Base-by-base conservation (phyloP, 2,329 filamentous ascomycete genomes). In the Xylariaceae sp. region DNA sequence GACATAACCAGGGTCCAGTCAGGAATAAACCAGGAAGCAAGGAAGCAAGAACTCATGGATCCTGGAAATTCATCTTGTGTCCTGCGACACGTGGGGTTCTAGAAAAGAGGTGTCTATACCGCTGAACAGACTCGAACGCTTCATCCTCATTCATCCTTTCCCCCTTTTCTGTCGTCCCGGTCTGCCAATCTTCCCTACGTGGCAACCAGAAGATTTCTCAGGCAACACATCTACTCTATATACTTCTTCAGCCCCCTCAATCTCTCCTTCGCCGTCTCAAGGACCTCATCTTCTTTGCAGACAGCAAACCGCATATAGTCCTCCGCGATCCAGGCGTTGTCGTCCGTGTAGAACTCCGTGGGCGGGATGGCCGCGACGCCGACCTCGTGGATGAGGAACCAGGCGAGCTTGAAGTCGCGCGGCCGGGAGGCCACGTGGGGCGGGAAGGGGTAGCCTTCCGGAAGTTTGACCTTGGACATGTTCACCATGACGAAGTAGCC, bases 401-500 rank as follows among this genome's bases (percentile, higher is more conserved):
- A 98, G 24, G 81, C 79, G 32, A 98, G 76, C 71, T 94, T 87
- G 68, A 97, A 98, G 62, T 98, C 92, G 19, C 92, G 74, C 16
- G 92, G 88, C 2, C 92, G 78, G 56, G 73, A 81, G 11, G 85
- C 86, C 24, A 98, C 90, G 59, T 96, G 88, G 1, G 82, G 72
- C 18, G 92, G 92, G 70, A 97, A 97, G 0, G 83, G 76, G 62
- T 97, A 98, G 59, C 81, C 81, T 4, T 73, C 74, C 0, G 92
- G 92, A 4, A 98, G 61, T 59, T 85, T 79, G 41, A 98, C 87
- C 59, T 90, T 89, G 41, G 78, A 72, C 73, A 97, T 82, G 68
- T 98, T 98, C 48, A 87, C 92, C 37, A 98, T 78, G 27, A 98
- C 87, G 59, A 98, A 98, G 70, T 98, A 98, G 14, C 92, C 92